Percentiles rank a stretch among this genome's conserved stretches.
phyloP scores from a whole-genome alignment of 306 rosid species.

The Prunus mira region DNA sequence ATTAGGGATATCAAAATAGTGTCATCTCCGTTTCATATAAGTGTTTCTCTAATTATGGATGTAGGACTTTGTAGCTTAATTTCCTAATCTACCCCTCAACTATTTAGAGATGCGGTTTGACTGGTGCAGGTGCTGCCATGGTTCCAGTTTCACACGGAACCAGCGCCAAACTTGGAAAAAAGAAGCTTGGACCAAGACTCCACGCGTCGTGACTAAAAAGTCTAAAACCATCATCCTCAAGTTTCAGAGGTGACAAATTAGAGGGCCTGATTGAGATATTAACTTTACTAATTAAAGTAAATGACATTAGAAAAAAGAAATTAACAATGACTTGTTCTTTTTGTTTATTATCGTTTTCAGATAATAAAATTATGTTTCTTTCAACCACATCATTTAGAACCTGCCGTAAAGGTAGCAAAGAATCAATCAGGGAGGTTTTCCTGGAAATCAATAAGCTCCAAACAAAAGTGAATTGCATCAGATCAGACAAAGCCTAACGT shows the following conservation, averaged over 20 bases:
- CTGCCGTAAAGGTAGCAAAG: background rate
- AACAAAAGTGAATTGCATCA: background rate
- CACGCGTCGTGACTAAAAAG: background rate
- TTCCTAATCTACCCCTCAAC: background rate
- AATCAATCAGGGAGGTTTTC: background rate
- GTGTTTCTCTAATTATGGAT: background rate
- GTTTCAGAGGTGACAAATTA: conserved; percentile 1
- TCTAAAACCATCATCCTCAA: background rate
- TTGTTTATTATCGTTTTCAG: background rate
- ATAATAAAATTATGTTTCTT: background rate
- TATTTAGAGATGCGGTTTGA: background rate
- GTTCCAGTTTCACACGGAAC: conserved; percentile 7
- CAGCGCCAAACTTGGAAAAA: background rate
- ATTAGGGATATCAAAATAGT: accelerated
- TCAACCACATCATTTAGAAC: background rate
- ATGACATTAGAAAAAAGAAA: background rate
- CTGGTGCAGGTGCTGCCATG: background rate
- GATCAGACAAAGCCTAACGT: background rate
- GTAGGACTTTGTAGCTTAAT: background rate
- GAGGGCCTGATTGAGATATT: background rate
- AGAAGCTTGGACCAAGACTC: background rate
- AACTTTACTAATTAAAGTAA: background rate
- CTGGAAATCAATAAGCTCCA: background rate
- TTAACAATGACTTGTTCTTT: background rate
- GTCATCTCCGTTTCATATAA: no score